Base-by-base conservation (phyloP, 495 filamentous ascomycete species). In the Neurospora sp. region DNA sequence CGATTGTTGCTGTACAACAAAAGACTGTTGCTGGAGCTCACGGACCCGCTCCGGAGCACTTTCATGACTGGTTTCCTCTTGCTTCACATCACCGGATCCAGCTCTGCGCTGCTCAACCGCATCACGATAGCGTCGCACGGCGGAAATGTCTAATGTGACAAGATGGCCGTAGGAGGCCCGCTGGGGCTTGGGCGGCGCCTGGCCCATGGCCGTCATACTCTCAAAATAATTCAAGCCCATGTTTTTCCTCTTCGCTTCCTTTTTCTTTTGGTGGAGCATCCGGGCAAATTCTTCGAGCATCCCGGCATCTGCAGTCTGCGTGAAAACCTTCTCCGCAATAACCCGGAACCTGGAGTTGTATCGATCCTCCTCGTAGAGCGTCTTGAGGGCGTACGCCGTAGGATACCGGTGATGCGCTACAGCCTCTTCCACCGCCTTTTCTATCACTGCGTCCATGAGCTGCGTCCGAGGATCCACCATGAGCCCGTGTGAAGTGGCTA, bases 321-420 rank as follows among this genome's bases (percentile, higher is more conserved):
- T 75, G 74, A 83, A 86, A 38, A 88, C 79, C 69, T 83, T 80
- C 78, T 85, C 82, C 42, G 87, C 76, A 79, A 87, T 83, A 74
- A 71, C 79, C 70, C 85, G 77, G 76, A 87, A 85, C 11, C 79
- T 77, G 7, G 77, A 76, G 54, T 86, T 79, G 39, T 85, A n/a
- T 21, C 42, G 42, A 45, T 45, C 78, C 73, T 89, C 87, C 70
- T 87, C 83, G 75, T 86, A 87, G 71, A 88, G 78, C 24, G 85
- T 83, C 66, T 86, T 83, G 72, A 89, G 80, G 54, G 86, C 87
- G 79, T 82, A 89, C 8, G 87, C 86, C 21, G 87, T 89, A 69
- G 87, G 87, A 73, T 85, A 87, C 59, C 86, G 83, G 62, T 78
- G 82, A 74, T 83, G 80, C 54, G 76, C 73, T 38, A 89, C 76